Percentiles rank a stretch among this genome's conserved stretches.
phyloP scores from a whole-genome alignment of 208 protist species.

The Herpetomonas muscarum region DNA sequence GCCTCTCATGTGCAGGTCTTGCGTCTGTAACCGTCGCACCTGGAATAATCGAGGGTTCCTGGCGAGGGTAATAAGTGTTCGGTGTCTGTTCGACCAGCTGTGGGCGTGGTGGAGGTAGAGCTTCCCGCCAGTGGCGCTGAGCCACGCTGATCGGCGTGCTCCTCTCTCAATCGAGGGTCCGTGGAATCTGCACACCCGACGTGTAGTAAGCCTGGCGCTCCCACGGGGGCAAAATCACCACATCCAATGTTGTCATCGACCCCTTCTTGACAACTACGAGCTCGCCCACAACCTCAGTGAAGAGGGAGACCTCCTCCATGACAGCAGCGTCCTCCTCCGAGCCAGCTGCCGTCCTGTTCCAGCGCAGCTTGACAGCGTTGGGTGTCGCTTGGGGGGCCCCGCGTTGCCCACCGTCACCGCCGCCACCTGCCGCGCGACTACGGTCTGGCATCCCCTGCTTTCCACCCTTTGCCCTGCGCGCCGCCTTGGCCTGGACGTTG shows the following conservation, averaged over 20 bases:
- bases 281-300: conserved; percentile 35
- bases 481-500: conserved; percentile 19
- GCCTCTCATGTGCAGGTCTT: no score
- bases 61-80: no score
- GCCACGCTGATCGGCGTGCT: not conserved
- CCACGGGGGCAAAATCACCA: conserved; percentile 72
- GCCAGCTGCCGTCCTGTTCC: conserved; percentile 20
- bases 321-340: conserved; percentile 27
- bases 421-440: not conserved
- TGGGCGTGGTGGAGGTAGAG: no score
- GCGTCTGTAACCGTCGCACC: no score
- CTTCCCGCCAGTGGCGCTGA: no score
- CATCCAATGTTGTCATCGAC: conserved; percentile 37
- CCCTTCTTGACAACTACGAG: conserved; percentile 28
- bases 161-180: conserved; percentile 9
- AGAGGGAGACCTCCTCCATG: conserved; percentile 36
- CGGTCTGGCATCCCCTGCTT: conserved; percentile 18
- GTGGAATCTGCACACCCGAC: conserved; percentile 24
- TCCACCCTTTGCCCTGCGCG: conserved; percentile 22
- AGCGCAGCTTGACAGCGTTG: conserved; percentile 8
- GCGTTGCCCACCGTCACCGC: not conserved
- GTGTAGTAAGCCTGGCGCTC: conserved; percentile 25
- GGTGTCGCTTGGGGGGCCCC: not conserved
- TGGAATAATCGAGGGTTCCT: no score
- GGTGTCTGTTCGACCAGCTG: no score